A percentile compares a stretch with the other conserved stretches of the same genome.
Evolutionary conservation across 169 alveolate genomes (phyloP).

Genomic region (Besnoitia besnoiti): DNA sequence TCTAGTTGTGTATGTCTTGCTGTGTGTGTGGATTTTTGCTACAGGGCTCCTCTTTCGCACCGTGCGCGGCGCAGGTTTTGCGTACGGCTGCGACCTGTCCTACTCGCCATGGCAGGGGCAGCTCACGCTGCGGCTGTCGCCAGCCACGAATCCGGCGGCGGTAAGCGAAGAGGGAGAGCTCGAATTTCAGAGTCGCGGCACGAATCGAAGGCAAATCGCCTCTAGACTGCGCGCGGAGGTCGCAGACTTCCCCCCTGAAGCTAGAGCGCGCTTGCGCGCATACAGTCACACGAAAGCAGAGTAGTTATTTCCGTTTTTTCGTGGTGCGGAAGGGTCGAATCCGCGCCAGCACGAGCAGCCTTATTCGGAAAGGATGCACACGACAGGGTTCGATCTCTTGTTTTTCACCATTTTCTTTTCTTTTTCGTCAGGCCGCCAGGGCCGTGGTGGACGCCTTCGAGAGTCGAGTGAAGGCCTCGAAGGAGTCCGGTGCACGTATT

Average conservation of each 20-base stretch:
- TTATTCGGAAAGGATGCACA: too few relatives aligned
- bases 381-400: too few relatives aligned
- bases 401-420: background rate
- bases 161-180: too few relatives aligned
- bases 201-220: too few relatives aligned
- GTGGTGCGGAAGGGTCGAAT: too few relatives aligned
- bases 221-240: too few relatives aligned
- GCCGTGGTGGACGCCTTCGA: background rate
- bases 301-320: too few relatives aligned
- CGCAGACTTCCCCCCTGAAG: too few relatives aligned
- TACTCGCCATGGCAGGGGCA: conserved; percentile 35
- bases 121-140: conserved; percentile 27
- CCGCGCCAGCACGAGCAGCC: too few relatives aligned
- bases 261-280: too few relatives aligned
- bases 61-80: conserved; percentile 50
- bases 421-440: background rate
- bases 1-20: background rate
- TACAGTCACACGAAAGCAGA: too few relatives aligned
- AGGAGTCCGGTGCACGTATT: background rate
- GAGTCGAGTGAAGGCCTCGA: background rate
- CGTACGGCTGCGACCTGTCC: conserved; percentile 56
- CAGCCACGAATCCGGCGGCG: conserved; percentile 44
- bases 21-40: background rate
- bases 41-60: conserved; percentile 45
- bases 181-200: too few relatives aligned